phyloP scores from a whole-genome alignment of 768 basidiomycete species.

The Phlegmacium glaucopus region DNA sequence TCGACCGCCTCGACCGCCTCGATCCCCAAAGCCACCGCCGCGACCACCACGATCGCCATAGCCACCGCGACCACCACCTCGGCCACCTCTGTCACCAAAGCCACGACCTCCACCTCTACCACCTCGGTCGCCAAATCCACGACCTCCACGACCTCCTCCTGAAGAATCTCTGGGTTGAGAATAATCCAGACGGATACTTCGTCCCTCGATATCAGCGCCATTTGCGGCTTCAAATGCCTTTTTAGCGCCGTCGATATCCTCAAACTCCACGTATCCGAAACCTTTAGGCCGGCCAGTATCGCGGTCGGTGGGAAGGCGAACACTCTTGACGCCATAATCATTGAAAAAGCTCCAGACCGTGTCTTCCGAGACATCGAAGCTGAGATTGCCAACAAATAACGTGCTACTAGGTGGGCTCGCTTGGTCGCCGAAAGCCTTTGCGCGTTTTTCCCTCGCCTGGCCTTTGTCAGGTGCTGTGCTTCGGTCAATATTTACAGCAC shows the following conservation, averaged over 20 bases:
- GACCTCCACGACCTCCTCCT: slow-evolving; percentile 49
- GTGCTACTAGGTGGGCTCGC: slow-evolving; percentile 63
- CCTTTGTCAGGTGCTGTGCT: slow-evolving; percentile 59
- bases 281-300: slow-evolving; percentile 91
- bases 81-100: slow-evolving; percentile 33
- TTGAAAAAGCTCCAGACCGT: slow-evolving; percentile 86
- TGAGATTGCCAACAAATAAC: slow-evolving; percentile 90
- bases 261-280: slow-evolving; percentile 96
- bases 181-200: slow-evolving; percentile 79
- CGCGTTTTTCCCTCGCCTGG: slow-evolving; percentile 61
- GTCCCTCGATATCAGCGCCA: slow-evolving; percentile 78
- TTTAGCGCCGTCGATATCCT: slow-evolving; percentile 73
- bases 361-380: slow-evolving; percentile 79
- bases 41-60: slow-evolving; percentile 36
- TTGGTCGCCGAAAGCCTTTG: slow-evolving; percentile 73
- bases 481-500: slow-evolving; percentile 82
- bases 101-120: slow-evolving; percentile 30
- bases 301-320: slow-evolving; percentile 89
- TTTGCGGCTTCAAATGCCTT: slow-evolving; percentile 70
- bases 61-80: slow-evolving; percentile 32
- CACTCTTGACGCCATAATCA: slow-evolving; percentile 83
- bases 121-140: slow-evolving; percentile 36
- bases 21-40: slow-evolving; percentile 28
- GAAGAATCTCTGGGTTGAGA: slow-evolving; percentile 73
- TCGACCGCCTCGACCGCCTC: slow-evolving; percentile 32